Base-by-base conservation (phyloP, 2,329 filamentous ascomycete genomes). In the Calonectria multiphialidica region DNA sequence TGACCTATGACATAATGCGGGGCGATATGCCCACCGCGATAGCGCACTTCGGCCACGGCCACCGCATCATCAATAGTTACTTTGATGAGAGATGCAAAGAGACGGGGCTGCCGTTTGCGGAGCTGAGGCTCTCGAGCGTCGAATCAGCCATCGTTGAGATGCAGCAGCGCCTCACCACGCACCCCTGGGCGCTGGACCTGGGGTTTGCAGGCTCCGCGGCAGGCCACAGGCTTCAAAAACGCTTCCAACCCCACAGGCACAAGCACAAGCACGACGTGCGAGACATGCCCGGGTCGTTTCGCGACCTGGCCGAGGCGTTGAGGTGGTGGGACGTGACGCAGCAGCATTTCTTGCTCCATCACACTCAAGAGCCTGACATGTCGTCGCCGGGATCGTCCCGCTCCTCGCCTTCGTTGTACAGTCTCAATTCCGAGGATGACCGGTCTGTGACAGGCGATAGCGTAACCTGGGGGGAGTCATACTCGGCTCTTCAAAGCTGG, bases 311-410 rank as follows among this genome's bases (percentile, higher is more conserved):
- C 0, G 40, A 77, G 18, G 76, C 75, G 2, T 33, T 76, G 2
- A 64, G 30, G 15, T 78, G 76, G 76, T 78, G 74, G 76, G 75
- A 76, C 13, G 66, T 72, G 5, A 50, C 69, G 2, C 76, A 78
- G 12, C 70, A 78, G 10, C 70, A 78, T 18, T 62, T 76, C 16
- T 15, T 78, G 0, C 59, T 55, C 1, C 70, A 75, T 2, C 75
- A 70, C 13, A 40, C 49, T 0, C 53, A 53, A 35, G 33, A 23
- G 6, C 37, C 18, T 25, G 23, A 6, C 25, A n/a, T 33, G 4
- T 2, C 9, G 13, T 57, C n/a, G 13, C 53, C 53, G 12, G 13
- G 18, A n/a, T 63, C 68, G 0, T 30, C n/a, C 2, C 42, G 30
- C 7, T 28, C 62, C 2, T 62, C 50, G 28, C 35, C 42, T 12